Percentiles rank a stretch among this genome's conserved stretches.
These are phyloP conservation scores for Puccinia coronata DNA, from an alignment of 1,284 basidiomycete genomes.

Conservation along the genomic window DNA sequence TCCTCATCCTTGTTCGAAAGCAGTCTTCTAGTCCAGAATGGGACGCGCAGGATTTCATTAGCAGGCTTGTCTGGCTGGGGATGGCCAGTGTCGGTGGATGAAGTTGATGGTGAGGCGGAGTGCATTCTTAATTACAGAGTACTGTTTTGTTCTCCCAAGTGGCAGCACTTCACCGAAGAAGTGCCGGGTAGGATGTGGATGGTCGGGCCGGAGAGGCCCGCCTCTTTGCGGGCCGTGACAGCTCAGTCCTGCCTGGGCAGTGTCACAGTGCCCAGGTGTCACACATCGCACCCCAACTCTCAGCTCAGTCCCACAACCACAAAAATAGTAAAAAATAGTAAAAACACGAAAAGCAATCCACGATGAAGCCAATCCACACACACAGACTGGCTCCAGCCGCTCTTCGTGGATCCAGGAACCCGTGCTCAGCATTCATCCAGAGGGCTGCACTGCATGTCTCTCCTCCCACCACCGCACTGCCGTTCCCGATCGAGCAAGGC, in stretches of 20 bases:
- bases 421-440: not conserved
- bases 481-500: conserved; percentile 29
- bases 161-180: no score
- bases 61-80: not conserved
- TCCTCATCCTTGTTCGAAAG: conserved; percentile 11
- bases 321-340: no score
- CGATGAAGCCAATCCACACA: not conserved
- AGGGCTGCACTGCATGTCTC: conserved; percentile 11
- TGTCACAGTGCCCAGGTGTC: no score
- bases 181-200: no score
- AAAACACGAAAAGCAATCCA: no score
- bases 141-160: no score
- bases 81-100: not conserved
- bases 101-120: not conserved
- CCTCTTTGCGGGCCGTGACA: no score
- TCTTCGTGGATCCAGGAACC: conserved; percentile 1
- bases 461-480: conserved; percentile 14
- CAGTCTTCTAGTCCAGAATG: conserved; percentile 26
- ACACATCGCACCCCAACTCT: no score
- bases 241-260: no score
- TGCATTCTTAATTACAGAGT: no score
- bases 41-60: not conserved
- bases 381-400: not conserved
- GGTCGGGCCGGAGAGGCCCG: no score
- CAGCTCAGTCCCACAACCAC: not conserved